phyloP scores from a whole-genome alignment of 371 early-diverging fungal genomes.

The Phascolomyces articulosus region DNA sequence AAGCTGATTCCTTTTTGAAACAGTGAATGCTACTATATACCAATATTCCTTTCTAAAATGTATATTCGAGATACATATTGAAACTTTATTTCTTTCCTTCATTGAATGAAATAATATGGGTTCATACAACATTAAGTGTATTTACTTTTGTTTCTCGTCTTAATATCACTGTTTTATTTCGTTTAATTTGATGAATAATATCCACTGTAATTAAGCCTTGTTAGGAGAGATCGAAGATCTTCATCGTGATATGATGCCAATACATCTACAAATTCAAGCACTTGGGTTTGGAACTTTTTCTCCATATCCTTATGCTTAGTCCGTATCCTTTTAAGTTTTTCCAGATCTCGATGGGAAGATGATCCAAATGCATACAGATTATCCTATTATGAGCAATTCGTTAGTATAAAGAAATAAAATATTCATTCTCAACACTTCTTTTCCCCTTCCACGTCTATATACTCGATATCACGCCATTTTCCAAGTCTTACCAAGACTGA shows the following conservation, averaged over 20 bases:
- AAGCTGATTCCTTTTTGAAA: no score
- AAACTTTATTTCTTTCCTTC: no score
- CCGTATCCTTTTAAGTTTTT: constrained; percentile 28
- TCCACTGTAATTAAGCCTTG: constrained; percentile 81
- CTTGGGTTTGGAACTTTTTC: constrained; percentile 37
- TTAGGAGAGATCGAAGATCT: constrained; percentile 70
- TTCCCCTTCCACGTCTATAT: background rate
- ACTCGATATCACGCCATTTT: no score
- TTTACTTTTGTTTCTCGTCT: no score
- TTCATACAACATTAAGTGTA: no score
- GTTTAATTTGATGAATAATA: constrained; percentile 47
- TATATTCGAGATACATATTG: no score
- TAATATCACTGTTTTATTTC: background rate
- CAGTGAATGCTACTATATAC: no score
- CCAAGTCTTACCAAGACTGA: constrained; percentile 24
- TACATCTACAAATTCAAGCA: constrained; percentile 51
- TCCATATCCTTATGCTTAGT: constrained; percentile 33
- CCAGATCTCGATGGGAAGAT: constrained; percentile 6
- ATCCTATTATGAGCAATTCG: constrained; percentile 18
- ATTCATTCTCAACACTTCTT: background rate
- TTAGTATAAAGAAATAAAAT: background rate
- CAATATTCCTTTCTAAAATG: no score
- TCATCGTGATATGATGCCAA: constrained; percentile 71
- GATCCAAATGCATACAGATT: constrained; percentile 29
- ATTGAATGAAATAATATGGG: no score